Base-by-base conservation (phyloP, 805 yeast species). In the Aciculoconidium aculeatum region DNA sequence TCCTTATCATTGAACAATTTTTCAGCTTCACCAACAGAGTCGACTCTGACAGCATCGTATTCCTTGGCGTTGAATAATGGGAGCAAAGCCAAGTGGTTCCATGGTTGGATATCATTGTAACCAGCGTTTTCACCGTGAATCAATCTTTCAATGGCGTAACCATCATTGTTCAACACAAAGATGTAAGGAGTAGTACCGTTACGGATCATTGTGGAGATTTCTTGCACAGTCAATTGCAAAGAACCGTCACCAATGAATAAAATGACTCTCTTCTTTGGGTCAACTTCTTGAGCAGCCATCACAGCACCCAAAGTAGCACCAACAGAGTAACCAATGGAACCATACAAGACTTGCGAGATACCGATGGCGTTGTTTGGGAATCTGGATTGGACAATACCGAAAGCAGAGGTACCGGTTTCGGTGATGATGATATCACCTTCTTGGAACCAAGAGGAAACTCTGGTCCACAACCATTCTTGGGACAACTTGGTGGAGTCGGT, bases 361-460 rank as follows among this genome's bases (percentile, higher is more conserved):
- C 61, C 61, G 14, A 52, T 38, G 12, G 51, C 37, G 28, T 53
- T 41, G 30, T 47, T 44, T 11, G 63, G 63, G 36, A 40, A 54
- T 19, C 41, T 32, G 11, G 57, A 42, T 41, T 55, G 61, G 22
- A 55, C 37, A 12, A 56, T 54, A 28, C 63, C 63, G 32, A 56
- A 56, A 3, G 59, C 49, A 10, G 61, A 52, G 9, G 63, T 56
- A 28, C 63, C 63, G 12, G 63, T 56, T 34, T 56, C 63, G 16
- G 60, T 49, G 28, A 56, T 35, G 15, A 56, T 48, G 27, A 55
- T 41, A 33, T 56, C 63, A 14, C 57, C 61, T 23, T 49, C 51
- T 28, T 40, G 34, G 26, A 56, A 51, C 50, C 52, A 56, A 3
- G 40, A 25, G 11, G 53, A 40, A 17, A 55, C 39, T 19, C 42